Conservation (phyloP, 371 early-diverging fungal genomes). For the Dinochytrium kinnereticum region DNA sequence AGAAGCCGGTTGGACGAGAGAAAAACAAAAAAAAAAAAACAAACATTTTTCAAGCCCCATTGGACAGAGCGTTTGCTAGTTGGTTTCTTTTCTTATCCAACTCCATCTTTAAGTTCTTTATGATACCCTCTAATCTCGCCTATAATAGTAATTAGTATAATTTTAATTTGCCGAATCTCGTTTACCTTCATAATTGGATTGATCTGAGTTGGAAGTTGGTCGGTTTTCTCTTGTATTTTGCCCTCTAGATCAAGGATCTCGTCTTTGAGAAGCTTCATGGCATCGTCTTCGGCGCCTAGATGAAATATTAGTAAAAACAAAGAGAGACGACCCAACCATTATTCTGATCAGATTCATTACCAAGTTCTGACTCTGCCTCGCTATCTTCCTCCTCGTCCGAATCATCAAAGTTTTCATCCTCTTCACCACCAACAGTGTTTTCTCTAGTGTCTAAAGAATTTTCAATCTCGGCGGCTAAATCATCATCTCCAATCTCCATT, state of each 20-base stretch:
- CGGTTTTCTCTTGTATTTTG: conserved; percentile 39
- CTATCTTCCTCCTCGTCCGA: conserved; percentile 35
- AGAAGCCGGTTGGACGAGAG: not conserved
- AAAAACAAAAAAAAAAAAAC: not conserved
- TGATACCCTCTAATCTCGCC: conserved; percentile 49
- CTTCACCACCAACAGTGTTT: conserved; percentile 20
- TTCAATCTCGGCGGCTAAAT: conserved; percentile 33
- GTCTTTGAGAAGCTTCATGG: conserved; percentile 22
- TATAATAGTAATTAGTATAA: conserved; percentile 1
- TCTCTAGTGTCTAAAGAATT: conserved; percentile 17
- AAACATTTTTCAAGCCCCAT: not conserved
- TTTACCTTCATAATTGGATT: conserved; percentile 56
- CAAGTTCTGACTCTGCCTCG: conserved; percentile 7
- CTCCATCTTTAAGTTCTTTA: conserved; percentile 36
- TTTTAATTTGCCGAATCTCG: not conserved
- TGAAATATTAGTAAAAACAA: not conserved
- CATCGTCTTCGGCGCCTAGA: conserved; percentile 24
- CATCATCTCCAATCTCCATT: conserved; percentile 40
- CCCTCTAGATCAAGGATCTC: conserved; percentile 46
- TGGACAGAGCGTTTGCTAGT: not conserved
- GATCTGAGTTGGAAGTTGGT: conserved; percentile 34
- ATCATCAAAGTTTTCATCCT: conserved; percentile 31
- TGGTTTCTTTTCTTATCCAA: conserved; percentile 12
- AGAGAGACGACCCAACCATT: not conserved
- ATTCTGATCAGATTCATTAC: not conserved